Evolutionary conservation across 2,329 filamentous ascomycete genomes (phyloP).

Genomic region (Sarocladiaceae sp.): DNA sequence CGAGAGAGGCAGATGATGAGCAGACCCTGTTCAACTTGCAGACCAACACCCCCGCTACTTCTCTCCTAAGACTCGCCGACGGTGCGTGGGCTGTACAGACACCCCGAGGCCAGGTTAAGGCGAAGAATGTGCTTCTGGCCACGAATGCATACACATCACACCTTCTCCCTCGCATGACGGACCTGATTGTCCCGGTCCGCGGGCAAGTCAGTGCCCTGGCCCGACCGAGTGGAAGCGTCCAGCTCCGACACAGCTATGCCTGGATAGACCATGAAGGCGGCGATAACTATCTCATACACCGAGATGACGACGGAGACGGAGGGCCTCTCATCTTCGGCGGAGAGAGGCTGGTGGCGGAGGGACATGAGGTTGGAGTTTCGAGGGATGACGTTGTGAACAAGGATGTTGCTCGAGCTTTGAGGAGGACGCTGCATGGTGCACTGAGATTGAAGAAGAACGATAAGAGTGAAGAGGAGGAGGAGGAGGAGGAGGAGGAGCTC

Average conservation of each 20-base stretch:
- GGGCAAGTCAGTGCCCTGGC: slow-evolving; percentile 65
- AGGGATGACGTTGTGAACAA: slow-evolving; percentile 54
- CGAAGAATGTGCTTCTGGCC: slow-evolving; percentile 64
- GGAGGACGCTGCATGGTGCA: slow-evolving; percentile 32
- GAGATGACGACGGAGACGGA: slow-evolving; percentile 44
- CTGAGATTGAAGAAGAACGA: slow-evolving; percentile 33
- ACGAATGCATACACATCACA: slow-evolving; percentile 81
- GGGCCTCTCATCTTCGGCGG: slow-evolving; percentile 64
- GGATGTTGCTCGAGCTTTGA: slow-evolving; percentile 49
- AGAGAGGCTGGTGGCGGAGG: slow-evolving; percentile 50
- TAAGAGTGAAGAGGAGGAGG: slow-evolving; percentile 26
- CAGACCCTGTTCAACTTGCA: slow-evolving; percentile 59
- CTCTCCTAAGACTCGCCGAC: slow-evolving; percentile 29
- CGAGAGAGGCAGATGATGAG: slow-evolving; percentile 5
- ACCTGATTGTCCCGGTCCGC: slow-evolving; percentile 69
- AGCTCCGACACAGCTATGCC: slow-evolving; percentile 54
- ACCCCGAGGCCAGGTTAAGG: slow-evolving; percentile 56
- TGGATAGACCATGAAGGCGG: slow-evolving; percentile 39
- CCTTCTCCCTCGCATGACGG: slow-evolving; percentile 61
- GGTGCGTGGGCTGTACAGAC: slow-evolving; percentile 58
- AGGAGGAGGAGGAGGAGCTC: slow-evolving; percentile 37
- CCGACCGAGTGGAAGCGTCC: slow-evolving; percentile 38
- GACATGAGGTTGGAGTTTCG: slow-evolving; percentile 43
- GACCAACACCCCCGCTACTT: slow-evolving; percentile 61
- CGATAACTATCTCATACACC: slow-evolving; percentile 64